phyloP scores from a whole-genome alignment of 2,329 filamentous ascomycete species.

The Colletotrichum sp. region DNA sequence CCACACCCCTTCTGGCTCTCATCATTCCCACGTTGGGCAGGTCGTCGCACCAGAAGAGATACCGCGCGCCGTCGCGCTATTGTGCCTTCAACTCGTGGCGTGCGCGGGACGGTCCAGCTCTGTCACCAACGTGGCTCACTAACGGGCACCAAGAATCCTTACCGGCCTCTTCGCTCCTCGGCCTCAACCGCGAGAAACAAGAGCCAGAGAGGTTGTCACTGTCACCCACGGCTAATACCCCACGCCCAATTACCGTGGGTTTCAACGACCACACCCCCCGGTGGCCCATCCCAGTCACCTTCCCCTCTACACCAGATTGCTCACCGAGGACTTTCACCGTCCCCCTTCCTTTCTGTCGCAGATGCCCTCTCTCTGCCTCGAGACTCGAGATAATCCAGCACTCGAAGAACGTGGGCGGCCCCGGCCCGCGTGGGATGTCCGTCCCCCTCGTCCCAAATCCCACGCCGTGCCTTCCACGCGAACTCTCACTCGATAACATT shows the following conservation, averaged over 20 bases:
- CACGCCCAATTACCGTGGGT: neutral
- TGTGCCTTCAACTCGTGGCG: neutral
- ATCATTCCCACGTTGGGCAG: conserved; percentile 9
- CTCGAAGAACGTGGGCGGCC: neutral
- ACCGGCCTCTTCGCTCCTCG: neutral
- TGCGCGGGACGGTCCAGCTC: neutral
- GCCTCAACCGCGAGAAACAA: neutral
- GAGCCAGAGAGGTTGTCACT: neutral
- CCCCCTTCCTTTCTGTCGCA: neutral
- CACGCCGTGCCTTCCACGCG: neutral
- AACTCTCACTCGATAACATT: neutral
- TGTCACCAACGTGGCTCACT: neutral
- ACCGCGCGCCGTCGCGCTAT: neutral
- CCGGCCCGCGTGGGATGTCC: neutral
- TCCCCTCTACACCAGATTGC: neutral
- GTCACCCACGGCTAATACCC: neutral
- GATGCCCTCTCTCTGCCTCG: neutral
- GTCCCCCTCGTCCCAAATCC: neutral
- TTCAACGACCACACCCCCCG: neutral
- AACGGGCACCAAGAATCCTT: neutral
- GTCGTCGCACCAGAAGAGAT: neutral
- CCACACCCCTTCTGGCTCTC: neutral
- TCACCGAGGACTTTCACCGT: neutral
- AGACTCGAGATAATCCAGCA: neutral
- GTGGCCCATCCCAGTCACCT: neutral